Base-by-base conservation (phyloP, 495 filamentous ascomycete genomes). In the Penicillium daleae region DNA sequence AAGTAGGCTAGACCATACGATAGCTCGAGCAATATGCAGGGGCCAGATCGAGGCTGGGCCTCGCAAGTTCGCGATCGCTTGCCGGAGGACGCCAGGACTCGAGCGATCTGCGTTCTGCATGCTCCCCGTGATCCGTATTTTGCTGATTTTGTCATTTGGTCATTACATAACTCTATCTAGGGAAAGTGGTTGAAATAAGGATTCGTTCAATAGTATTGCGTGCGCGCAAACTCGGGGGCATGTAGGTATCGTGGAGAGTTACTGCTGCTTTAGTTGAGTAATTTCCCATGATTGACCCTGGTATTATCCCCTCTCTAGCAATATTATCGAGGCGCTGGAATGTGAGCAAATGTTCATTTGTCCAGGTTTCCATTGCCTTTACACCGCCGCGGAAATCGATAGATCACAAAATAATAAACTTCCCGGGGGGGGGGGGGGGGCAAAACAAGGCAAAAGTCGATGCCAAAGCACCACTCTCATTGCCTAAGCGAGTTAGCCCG, bases 91-190 rank as follows among this genome's bases (percentile, higher is more conserved):
- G 32, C 53, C 56, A 59, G 59, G 53, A 59, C 37, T 55, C 51
- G 52, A 48, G 17, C 21, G 66, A 67, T 69, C 64, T 56, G 52
- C 67, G 26, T 56, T 42, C 22, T 66, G 56, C 32, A 56, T 56
- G 10, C 51, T 31, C 5, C 31, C 29, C 17, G 24, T 26, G 24
- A 9, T 44, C 40, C 40, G n/a, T 21, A 31, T 7, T 31, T 7
- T 31, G 7, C 29, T 44, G 40, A 22, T 26, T 40, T 17, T 24
- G 13, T 10, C n/a, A 35, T 33, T n/a, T 6, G 21, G n/a, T 50
- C 6, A 50, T 17, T 7, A 7, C 19, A 29, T 46, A 46, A 22
- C 21, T n/a, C n/a, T 46, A 4, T 10, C 21, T 44, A 44, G 15
- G 27, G 29, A 29, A 12, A 12, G 6, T 29, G 5, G 10, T 12